A percentile compares a stretch with the other conserved stretches of the same genome.
phyloP scores from a whole-genome alignment of 768 basidiomycete species.

The Rhodosporidiobolus odoratus region DNA sequence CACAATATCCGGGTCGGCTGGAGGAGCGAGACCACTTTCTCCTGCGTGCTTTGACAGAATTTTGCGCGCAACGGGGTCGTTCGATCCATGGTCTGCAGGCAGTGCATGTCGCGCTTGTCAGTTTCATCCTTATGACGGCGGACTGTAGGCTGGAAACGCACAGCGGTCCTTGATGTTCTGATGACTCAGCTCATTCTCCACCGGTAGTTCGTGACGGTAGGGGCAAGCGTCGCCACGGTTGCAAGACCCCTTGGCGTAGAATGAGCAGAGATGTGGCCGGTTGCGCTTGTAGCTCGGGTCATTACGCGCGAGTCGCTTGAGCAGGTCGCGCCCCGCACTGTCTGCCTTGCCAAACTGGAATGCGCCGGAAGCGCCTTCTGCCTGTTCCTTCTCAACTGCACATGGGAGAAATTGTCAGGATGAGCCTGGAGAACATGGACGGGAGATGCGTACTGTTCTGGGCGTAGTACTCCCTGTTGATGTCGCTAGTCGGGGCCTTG shows the following conservation, averaged over 20 bases:
- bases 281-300: conserved; percentile 98
- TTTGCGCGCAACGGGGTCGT: conserved; percentile 90
- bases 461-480: conserved; percentile 91
- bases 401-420: neutral
- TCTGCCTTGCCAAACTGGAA: conserved; percentile 43
- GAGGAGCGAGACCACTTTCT: conserved; percentile 73
- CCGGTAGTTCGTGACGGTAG: conserved; percentile 85
- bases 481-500: conserved; percentile 87
- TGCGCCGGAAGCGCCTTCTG: conserved; percentile 36
- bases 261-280: conserved; percentile 85
- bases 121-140: too few relatives aligned
- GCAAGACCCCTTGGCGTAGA: conserved; percentile 93
- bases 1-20: conserved; percentile 80
- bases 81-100: conserved; percentile 59
- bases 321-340: conserved; percentile 79
- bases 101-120: too few relatives aligned
- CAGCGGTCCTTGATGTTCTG: conserved; percentile 94
- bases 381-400: conserved; percentile 31
- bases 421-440: conserved; percentile 4
- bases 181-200: conserved; percentile 61
- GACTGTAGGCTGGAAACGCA: too few relatives aligned
- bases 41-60: conserved; percentile 77
- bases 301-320: conserved; percentile 73
- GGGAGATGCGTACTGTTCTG: conserved; percentile 73
- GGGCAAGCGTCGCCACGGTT: conserved; percentile 87